These are phyloP conservation scores for Albizia julibrissin DNA, from an alignment of 306 rosid genomes.

Conservation along the genomic window DNA sequence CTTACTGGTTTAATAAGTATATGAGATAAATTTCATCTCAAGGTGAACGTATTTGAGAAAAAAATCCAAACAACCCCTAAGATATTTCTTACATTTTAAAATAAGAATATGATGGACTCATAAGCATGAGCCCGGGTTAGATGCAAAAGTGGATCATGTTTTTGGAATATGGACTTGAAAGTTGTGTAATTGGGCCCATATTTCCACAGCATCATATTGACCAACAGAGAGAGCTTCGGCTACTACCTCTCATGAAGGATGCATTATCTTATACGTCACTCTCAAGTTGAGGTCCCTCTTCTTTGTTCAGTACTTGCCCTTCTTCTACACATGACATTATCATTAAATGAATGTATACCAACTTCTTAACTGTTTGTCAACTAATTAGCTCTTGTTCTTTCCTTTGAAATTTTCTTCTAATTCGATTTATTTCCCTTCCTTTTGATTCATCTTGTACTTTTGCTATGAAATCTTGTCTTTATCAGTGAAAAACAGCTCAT, in stretches of 20 bases:
- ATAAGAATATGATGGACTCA: not conserved
- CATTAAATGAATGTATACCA: not conserved
- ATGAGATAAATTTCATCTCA: too few relatives aligned
- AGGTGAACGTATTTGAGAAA: too few relatives aligned
- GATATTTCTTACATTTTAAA: not conserved
- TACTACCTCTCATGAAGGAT: not conserved
- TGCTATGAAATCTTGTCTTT: not conserved
- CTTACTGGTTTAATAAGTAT: too few relatives aligned
- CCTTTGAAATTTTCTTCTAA: not conserved
- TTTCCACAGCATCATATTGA: not conserved
- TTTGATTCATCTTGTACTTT: too few relatives aligned
- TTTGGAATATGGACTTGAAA: not conserved
- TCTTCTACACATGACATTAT: not conserved
- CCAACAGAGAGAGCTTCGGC: not conserved
- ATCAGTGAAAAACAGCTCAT: not conserved
- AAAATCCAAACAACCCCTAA: too few relatives aligned
- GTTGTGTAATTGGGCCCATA: not conserved
- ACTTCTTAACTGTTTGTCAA: not conserved
- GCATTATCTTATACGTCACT: not conserved
- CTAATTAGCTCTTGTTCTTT: not conserved
- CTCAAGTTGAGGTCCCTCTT: not conserved
- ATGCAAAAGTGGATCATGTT: not conserved
- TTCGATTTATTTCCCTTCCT: not conserved
- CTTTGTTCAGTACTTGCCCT: not conserved
- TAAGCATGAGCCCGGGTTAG: not conserved